Percentiles rank a stretch among this genome's conserved stretches.
Conservation (phyloP, 352 stramenopile species). For the Pythium apleroticum region DNA sequence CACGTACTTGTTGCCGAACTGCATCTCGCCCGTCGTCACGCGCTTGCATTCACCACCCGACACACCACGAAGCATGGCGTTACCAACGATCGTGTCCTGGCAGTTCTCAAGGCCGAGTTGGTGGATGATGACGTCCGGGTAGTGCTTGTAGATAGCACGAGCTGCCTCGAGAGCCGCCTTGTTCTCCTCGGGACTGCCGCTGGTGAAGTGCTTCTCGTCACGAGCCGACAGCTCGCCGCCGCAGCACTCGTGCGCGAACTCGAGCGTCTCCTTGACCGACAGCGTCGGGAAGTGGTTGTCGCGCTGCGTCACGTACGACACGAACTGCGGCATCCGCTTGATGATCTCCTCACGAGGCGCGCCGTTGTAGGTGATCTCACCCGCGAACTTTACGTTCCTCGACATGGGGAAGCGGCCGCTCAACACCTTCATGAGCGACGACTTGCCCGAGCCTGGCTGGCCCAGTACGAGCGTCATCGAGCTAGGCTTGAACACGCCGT, state of each 20-base stretch:
- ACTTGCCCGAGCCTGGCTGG: constrained; percentile 49
- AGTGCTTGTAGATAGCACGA: constrained; percentile 33
- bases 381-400: constrained; percentile 36
- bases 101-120: constrained; percentile 52
- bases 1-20: constrained; percentile 81
- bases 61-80: constrained; percentile 62
- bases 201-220: constrained; percentile 34
- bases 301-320: constrained; percentile 47
- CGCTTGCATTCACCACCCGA: constrained; percentile 75
- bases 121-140: constrained; percentile 47
- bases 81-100: constrained; percentile 60
- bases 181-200: constrained; percentile 43
- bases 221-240: constrained; percentile 29
- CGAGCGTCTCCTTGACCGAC: constrained; percentile 48
- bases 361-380: constrained; percentile 53
- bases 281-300: constrained; percentile 48
- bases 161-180: constrained; percentile 34
- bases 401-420: constrained; percentile 44
- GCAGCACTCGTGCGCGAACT: constrained; percentile 57
- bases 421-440: constrained; percentile 52
- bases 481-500: constrained; percentile 42
- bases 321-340: constrained; percentile 42
- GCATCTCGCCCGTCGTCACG: constrained; percentile 73
- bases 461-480: constrained; percentile 55
- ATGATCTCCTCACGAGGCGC: constrained; percentile 28